Evolutionary conservation across 1,139 yeast genomes (phyloP).

Genomic region (Magnusiomyces tetraspermus): DNA sequence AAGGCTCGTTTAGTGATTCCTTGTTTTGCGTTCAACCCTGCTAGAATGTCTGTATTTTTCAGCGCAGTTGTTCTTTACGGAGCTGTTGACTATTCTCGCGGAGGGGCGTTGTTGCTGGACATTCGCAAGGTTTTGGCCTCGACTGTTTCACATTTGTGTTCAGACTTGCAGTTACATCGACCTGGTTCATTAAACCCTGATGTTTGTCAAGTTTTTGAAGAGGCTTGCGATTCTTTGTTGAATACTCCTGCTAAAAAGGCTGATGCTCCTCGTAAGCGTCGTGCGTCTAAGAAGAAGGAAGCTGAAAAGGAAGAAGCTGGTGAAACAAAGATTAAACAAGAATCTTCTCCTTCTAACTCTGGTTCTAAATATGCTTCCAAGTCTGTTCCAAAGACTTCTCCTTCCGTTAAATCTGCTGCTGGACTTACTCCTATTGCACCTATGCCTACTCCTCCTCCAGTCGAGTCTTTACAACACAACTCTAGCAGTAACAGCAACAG

Average conservation of each 20-base stretch:
- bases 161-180: slow-evolving; percentile 22
- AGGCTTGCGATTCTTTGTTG: slow-evolving; percentile 22
- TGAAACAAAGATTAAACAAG: too few relatives aligned
- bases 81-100: slow-evolving; percentile 70
- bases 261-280: slow-evolving; percentile 5
- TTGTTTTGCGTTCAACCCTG: slow-evolving; percentile 61
- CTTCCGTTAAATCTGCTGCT: not conserved
- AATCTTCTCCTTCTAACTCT: not conserved
- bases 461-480: not conserved
- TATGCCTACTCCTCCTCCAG: slow-evolving; percentile 4
- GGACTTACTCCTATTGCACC: not conserved
- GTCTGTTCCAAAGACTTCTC: not conserved
- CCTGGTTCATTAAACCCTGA: slow-evolving; percentile 24
- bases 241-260: slow-evolving; percentile 8
- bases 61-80: slow-evolving; percentile 69
- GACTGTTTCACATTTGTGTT: slow-evolving; percentile 21
- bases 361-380: not conserved
- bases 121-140: slow-evolving; percentile 39
- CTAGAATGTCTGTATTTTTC: slow-evolving; percentile 59
- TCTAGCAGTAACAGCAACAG: not conserved
- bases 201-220: slow-evolving; percentile 22
- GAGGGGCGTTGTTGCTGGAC: slow-evolving; percentile 70
- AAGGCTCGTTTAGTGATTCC: slow-evolving; percentile 37
- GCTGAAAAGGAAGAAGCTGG: not conserved
- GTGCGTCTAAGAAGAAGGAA: slow-evolving; percentile 7